Evolutionary conservation across 139 green algal genomes (phyloP), one percentile per base, ranked within the genome.

Genomic region (Chlorella vulgaris): DNA sequence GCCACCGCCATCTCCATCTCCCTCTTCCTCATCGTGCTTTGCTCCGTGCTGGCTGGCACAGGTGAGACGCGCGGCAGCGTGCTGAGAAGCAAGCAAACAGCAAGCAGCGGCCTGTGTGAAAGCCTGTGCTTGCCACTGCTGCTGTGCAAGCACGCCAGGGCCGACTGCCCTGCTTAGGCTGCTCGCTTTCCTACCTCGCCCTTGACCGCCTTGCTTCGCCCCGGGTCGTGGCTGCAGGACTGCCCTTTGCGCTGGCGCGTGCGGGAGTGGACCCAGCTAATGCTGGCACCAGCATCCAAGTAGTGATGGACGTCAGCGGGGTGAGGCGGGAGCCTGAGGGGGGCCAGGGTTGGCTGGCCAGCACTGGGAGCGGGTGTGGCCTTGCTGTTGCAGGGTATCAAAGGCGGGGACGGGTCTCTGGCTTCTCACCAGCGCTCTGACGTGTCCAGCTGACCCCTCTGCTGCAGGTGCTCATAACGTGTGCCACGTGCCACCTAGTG

Each of bases 381-480:
- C n/a, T n/a, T n/a, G n/a, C n/a, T n/a, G n/a, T n/a, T n/a, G n/a
- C n/a, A n/a, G n/a, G n/a, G n/a, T n/a, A n/a, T n/a, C n/a, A n/a
- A n/a, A n/a, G n/a, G n/a, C n/a, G n/a, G n/a, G n/a, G n/a, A n/a
- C n/a, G n/a, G n/a, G n/a, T n/a, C n/a, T n/a, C n/a, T n/a, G n/a
- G n/a, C n/a, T n/a, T n/a, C n/a, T n/a, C n/a, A n/a, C n/a, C n/a
- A n/a, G n/a, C n/a, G n/a, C n/a, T n/a, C n/a, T n/a, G n/a, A n/a
- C n/a, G n/a, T n/a, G n/a, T n/a, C n/a, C n/a, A n/a, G n/a, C n/a
- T n/a, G n/a, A n/a, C n/a, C n/a, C n/a, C n/a, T n/a, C n/a, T n/a
- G n/a, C n/a, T n/a, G n/a, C n/a, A n/a, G n/a, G n/a, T n/a, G n/a
- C 67, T 80, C 1, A 96, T 97, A 83, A 97, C 94, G 0, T 97